phyloP scores from a whole-genome alignment of 2,329 filamentous ascomycete genomes.

The Ustilaginoidea virens region DNA sequence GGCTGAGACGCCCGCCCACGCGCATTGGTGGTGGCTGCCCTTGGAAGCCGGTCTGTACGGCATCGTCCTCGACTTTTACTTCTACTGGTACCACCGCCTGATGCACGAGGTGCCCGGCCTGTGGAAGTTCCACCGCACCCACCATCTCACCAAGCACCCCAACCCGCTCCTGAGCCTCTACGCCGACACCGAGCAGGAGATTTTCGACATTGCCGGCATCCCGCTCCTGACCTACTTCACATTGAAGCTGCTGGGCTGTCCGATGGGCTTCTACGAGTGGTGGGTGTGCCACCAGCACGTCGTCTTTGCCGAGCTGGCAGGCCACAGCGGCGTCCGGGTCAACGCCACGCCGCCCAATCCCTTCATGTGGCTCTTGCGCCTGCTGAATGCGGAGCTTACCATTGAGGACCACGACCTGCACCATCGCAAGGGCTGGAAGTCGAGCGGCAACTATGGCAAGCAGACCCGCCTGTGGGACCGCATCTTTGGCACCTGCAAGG shows the following conservation, averaged over 20 bases:
- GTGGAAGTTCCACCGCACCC: constrained; percentile 23
- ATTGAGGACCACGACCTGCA: constrained; percentile 27
- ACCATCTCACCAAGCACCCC: constrained; percentile 1
- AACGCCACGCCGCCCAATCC: constrained; percentile 17
- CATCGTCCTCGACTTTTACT: constrained; percentile 2
- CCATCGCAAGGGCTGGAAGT: constrained; percentile 21
- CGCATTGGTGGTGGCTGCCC: constrained; percentile 12
- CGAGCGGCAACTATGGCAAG: constrained; percentile 21
- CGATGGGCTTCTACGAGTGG: constrained; percentile 30
- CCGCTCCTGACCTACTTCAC: constrained; percentile 22
- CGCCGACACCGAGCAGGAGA: constrained; percentile 25
- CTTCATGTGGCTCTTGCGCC: constrained; percentile 16
- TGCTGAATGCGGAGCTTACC: constrained; percentile 18
- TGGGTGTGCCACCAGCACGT: constrained; percentile 19
- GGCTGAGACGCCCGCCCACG: constrained; percentile 4
- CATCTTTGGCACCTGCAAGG: constrained; percentile 18
- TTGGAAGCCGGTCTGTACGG: constrained; percentile 5
- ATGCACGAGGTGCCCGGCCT: constrained; percentile 24
- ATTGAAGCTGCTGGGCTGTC: constrained; percentile 18
- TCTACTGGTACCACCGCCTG: constrained; percentile 12
- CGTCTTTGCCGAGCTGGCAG: constrained; percentile 16
- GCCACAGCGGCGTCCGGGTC: constrained; percentile 22
- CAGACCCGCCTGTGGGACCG: constrained; percentile 20
- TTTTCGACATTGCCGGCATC: constrained; percentile 25
- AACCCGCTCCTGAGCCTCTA: constrained; percentile 19